Evolutionary conservation across 108 stramenopile genomes (phyloP).

Genomic region (Cyclotella choctawhatcheeana): DNA sequence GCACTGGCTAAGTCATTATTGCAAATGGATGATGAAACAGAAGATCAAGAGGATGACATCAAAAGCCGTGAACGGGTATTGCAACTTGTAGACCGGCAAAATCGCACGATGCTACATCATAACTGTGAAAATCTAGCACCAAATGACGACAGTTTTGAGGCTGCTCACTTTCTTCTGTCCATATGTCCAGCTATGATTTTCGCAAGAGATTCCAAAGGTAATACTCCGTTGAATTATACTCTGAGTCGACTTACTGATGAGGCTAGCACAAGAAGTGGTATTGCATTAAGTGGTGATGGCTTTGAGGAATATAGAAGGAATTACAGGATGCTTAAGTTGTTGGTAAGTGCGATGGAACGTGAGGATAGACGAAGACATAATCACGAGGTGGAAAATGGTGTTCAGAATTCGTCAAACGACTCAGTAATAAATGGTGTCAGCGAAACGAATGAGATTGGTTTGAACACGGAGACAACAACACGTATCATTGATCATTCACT

Average conservation of each 20-base stretch:
- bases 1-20: constrained; percentile 14
- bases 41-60: constrained; percentile 2
- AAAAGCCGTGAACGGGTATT: constrained; percentile 18
- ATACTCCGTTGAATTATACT: constrained; percentile 33
- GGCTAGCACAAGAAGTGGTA: neutral
- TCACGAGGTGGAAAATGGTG: too few species aligned
- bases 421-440: too few species aligned
- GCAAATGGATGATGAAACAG: constrained; percentile 18
- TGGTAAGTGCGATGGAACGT: constrained; percentile 26
- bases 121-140: constrained; percentile 10
- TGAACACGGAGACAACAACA: too few species aligned
- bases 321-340: constrained; percentile 29
- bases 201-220: constrained; percentile 17
- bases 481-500: too few species aligned
- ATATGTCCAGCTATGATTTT: constrained; percentile 23
- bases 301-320: constrained; percentile 17
- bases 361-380: constrained; percentile 20
- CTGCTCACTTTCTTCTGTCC: constrained; percentile 19
- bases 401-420: too few species aligned
- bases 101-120: constrained; percentile 45
- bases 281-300: constrained; percentile 10
- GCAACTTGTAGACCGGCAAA: constrained; percentile 35
- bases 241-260: constrained; percentile 7
- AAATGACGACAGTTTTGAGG: constrained; percentile 22
- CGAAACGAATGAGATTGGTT: too few species aligned